Evolutionary conservation across 2,329 filamentous ascomycete species (phyloP).

Genomic region (Phyllosticta paracitricarpa): DNA sequence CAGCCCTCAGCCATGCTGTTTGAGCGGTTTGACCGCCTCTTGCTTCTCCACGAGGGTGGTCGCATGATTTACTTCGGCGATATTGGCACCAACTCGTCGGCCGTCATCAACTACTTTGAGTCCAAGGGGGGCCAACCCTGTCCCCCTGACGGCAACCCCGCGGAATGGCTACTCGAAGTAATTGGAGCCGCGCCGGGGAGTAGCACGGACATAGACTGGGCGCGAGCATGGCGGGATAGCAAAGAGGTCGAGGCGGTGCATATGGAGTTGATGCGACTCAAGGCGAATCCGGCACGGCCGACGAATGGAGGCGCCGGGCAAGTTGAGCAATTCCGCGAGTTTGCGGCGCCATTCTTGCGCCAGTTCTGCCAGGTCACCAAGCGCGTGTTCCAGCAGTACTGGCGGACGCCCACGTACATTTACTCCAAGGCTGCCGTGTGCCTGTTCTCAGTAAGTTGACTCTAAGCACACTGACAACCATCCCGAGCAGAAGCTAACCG

Average conservation of each 20-base stretch:
- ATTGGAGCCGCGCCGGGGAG: conserved; percentile 17
- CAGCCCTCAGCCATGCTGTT: conserved; percentile 95
- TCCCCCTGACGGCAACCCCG: conserved; percentile 45
- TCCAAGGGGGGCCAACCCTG: not conserved
- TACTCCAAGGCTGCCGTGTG: conserved; percentile 13
- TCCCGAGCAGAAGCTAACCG: conserved; percentile 12
- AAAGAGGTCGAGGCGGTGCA: conserved; percentile 19
- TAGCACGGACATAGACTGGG: conserved; percentile 12
- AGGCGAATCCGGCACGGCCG: conserved; percentile 11
- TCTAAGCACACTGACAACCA: not conserved
- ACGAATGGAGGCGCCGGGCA: not conserved
- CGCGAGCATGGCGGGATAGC: conserved; percentile 11
- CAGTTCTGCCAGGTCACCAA: conserved; percentile 12
- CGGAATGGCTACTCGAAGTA: conserved; percentile 58
- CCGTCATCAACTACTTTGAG: conserved; percentile 52
- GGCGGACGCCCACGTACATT: conserved; percentile 16
- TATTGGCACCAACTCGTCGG: conserved; percentile 60
- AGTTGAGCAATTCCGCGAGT: conserved; percentile 7
- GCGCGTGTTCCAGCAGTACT: conserved; percentile 14
- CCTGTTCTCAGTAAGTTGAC: conserved; percentile 9
- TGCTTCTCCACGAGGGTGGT: conserved; percentile 68
- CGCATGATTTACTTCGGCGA: conserved; percentile 74
- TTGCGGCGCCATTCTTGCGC: conserved; percentile 12
- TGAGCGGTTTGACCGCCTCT: conserved; percentile 74
- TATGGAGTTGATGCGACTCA: conserved; percentile 28